These are phyloP conservation scores for Clavaria fumosa DNA, from an alignment of 768 basidiomycete species.

Conservation along the genomic window DNA sequence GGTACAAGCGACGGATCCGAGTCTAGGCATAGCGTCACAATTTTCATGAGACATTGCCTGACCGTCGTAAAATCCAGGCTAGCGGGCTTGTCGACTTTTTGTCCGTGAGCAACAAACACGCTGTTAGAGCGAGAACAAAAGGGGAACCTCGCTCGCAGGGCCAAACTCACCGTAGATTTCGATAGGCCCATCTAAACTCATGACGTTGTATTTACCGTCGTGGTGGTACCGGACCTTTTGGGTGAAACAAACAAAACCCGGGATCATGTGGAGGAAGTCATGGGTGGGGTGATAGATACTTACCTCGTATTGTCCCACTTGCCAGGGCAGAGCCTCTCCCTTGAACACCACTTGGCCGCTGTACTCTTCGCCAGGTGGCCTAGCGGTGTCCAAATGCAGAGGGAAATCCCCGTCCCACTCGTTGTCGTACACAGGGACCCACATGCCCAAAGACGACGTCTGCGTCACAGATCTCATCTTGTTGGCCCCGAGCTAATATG, in stretches of 20 bases:
- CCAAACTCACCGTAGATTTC: slow-evolving; percentile 88
- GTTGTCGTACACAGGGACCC: slow-evolving; percentile 82
- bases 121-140: too few relatives aligned
- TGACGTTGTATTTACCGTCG: slow-evolving; percentile 94
- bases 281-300: slow-evolving; percentile 8
- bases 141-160: too few relatives aligned
- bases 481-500: slow-evolving; percentile 67
- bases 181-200: slow-evolving; percentile 70
- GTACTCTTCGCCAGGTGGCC: slow-evolving; percentile 24
- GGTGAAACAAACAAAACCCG: background rate
- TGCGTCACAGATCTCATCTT: slow-evolving; percentile 70
- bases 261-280: background rate
- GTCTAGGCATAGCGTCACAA: slow-evolving; percentile 80
- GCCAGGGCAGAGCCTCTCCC: slow-evolving; percentile 74
- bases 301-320: slow-evolving; percentile 76
- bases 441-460: slow-evolving; percentile 75
- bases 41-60: slow-evolving; percentile 47
- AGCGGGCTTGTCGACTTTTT: slow-evolving; percentile 60
- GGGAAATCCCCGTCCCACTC: slow-evolving; percentile 89
- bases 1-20: slow-evolving; percentile 75
- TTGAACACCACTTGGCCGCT: slow-evolving; percentile 61
- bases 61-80: slow-evolving; percentile 51
- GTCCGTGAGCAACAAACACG: too few relatives aligned
- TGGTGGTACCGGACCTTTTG: slow-evolving; percentile 78
- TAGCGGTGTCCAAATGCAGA: slow-evolving; percentile 26